Evolutionary conservation across 371 early-diverging fungal species (phyloP), one percentile per base, ranked within the genome.

Genomic region (Coemansia sp.): DNA sequence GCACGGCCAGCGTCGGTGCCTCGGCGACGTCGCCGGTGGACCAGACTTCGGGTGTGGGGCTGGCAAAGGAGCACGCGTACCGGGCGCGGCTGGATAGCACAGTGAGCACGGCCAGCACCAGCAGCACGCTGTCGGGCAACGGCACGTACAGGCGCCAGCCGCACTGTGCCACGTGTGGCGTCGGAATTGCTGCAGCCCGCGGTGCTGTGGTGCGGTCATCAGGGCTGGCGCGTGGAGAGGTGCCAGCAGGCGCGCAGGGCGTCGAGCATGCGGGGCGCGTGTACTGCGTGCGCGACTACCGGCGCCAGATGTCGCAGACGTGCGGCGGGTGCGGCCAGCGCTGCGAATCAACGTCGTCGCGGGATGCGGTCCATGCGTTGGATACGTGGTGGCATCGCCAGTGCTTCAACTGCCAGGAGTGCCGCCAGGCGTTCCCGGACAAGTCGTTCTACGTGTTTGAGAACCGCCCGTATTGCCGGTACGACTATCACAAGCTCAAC

Each of bases 391-490:
- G 90, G 88, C 94, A 94, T 62, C 81, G 81, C 12, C 83, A 84
- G 46, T 85, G 86, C 66, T 90, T 91, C 44, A 87, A 85, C 47
- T 90, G 90, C 81, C 88, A 87, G 57, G 84, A 82, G 60, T 93
- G 94, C 66, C 87, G 80, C 60, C 80, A 80, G 59, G 82, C 87
- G n/a, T 94, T 94, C 70, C 92, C 92, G 5, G 90, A 92, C 75
- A 90, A 88, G 67, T 90, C 88, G 33, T 94, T 94, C 67, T 94
- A 92, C 66, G 92, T 92, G 10, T 87, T 83, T 75, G 87, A 89
- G 1, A 85, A 88, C 70, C 80, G 82, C n/a, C 94, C 93, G 55
- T 89, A 89, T 63, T 94, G 94, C 76, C 81, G 84, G 56, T 81
- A 86, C 33, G 91, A 93, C 71, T 94, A 91, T 59, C 93, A 94